A percentile compares a stretch with the other conserved stretches of the same genome.
Conservation (phyloP, 2,329 filamentous ascomycete genomes). For the Cercospora sojina region DNA sequence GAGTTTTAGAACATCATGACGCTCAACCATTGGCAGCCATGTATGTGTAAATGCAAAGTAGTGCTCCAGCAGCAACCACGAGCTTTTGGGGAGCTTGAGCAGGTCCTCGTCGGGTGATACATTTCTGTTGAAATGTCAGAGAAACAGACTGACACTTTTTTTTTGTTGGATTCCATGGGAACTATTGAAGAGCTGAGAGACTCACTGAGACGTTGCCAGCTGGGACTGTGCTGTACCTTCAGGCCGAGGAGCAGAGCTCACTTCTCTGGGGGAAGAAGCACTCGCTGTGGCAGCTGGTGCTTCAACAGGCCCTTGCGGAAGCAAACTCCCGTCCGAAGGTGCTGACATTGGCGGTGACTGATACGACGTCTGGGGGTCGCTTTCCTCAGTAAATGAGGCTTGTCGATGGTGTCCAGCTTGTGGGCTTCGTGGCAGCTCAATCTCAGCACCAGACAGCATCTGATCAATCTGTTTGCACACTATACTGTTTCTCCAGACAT, state of each 20-base stretch:
- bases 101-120: background rate
- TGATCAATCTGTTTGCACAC: slow-evolving; percentile 64
- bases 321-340: slow-evolving; percentile 15
- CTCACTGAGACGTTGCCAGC: background rate
- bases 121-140: background rate
- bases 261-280: background rate
- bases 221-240: background rate
- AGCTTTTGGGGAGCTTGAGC: slow-evolving; percentile 51
- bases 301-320: slow-evolving; percentile 7
- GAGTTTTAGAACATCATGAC: slow-evolving; percentile 59
- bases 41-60: slow-evolving; percentile 75
- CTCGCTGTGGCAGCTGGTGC: background rate
- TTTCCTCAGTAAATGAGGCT: background rate
- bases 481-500: slow-evolving; percentile 61
- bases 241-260: background rate
- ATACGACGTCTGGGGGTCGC: slow-evolving; percentile 10
- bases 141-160: background rate
- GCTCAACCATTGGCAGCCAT: slow-evolving; percentile 74
- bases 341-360: slow-evolving; percentile 27
- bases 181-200: background rate
- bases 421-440: slow-evolving; percentile 24
- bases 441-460: slow-evolving; percentile 52
- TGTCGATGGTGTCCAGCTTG: background rate
- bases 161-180: background rate
- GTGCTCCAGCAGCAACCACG: slow-evolving; percentile 64